Base-by-base conservation (phyloP, 305 asterid species). In the Ilex paraguariensis region DNA sequence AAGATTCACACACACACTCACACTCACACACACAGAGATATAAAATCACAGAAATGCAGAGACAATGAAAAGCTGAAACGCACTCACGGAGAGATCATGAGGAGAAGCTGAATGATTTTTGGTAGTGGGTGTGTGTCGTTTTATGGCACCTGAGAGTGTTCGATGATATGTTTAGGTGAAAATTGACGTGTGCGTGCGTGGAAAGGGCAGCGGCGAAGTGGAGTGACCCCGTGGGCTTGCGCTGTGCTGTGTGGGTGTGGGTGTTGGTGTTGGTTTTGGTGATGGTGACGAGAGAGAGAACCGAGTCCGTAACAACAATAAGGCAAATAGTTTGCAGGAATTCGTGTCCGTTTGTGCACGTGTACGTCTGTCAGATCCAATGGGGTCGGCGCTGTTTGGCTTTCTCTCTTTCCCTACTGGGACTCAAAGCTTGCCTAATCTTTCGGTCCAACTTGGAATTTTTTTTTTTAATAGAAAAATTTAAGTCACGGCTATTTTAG, bases 1-100 rank as follows among this genome's bases (percentile, higher is more conserved):
- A 21, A 21, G 28, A 21, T 21, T 21, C 28, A 21, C 28, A 21
- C 28, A 1, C 28, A 21, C 28, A 21, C 28, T 21, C 7, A 36
- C 42, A 36, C 9, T 36, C 42, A 36, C 7, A 32, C n/a, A 40
- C 49, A 55, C 13, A 1, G 2, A 28, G 17, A 7, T 17, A 12
- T 7, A 7, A 5, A n/a, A 56, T 39, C 14, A 33, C n/a, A 17
- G 17, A 21, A 49, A 33, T 48, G 56, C 30, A 31, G 58, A 45
- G 49, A 21, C 28, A n/a, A 28, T 15, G 8, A 50, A 50, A 58
- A 21, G 57, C 31, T 42, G 36, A 54, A 54, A 65, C 55, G 30
- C 31, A 53, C 55, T 32, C 70, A 68, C 75, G 64, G 70, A 33
- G 51, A 54, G 69, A 68, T 50, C 71, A 68, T 76, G 81, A 59